Evolutionary conservation across 352 stramenopile genomes (phyloP), one percentile per base, ranked within the genome.

Genomic region (Pythium brachiatum): DNA sequence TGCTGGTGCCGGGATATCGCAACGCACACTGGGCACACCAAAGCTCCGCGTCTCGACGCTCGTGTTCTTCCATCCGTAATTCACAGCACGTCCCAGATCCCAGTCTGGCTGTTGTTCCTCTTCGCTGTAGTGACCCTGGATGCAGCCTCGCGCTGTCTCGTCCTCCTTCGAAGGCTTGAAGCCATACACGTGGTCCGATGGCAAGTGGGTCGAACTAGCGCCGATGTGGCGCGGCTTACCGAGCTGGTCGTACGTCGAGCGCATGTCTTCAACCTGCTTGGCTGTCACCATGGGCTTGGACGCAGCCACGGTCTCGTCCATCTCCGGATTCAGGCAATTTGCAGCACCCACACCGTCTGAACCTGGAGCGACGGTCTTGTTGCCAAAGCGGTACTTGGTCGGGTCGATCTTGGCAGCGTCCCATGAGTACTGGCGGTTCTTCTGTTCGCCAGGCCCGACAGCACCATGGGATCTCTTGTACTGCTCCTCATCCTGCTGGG

Each of bases 371-470:
- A 76, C 74, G 26, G 69, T 75, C 53, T 84, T 82, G 16, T 79
- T 69, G 3, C 88, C 88, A 54, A 95, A 95, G 32, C 88, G 75
- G 62, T 90, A 75, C 68, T 79, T 76, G 38, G 72, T 57, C 47
- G 90, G 72, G 44, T 97, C 74, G 53, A 92, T 79, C 39, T 79
- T 76, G 39, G 86, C 73, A 48, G 70, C 54, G 20, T 84, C 72
- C 88, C 89, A 96, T 47, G 79, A 62, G 66, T 97, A 97, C 60
- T 91, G 77, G 20, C 88, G 81, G 58, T 86, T 86, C 62, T 89
- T 91, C 65, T 97, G 91, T 55, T 96, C 84, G 0, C 90, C 90
- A 6, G 90, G 88, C 1, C 78, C 79, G 38, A 90, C 81, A 3
- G 77, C 85, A 2, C 87, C 80, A 53, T 97, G 85, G 27, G 76